Base-by-base conservation (phyloP, 2,329 filamentous ascomycete genomes). In the Colletotrichum viniferum region DNA sequence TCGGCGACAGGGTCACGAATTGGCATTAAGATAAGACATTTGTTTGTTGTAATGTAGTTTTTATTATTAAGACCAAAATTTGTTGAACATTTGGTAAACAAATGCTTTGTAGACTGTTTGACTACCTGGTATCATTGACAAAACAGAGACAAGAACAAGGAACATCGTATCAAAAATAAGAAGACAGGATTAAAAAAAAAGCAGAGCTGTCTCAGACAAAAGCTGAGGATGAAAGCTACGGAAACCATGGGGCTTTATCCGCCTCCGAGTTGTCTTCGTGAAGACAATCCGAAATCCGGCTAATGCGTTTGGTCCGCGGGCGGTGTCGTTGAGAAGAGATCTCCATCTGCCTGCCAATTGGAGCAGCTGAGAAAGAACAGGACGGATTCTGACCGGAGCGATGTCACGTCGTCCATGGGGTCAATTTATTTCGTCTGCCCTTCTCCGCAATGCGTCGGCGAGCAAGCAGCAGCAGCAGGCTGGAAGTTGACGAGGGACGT, bases 371-470 rank as follows among this genome's bases (percentile, higher is more conserved):
- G 24, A 32, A 28, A 10, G 5, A 24, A 32, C 18, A 34, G 5
- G n/a, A 43, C 71, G 65, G 71, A 73, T 30, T 48, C 68, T 69
- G 56, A 69, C 71, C 71, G 65, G 69, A 63, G 65, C 65, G 65
- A 73, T 73, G 71, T 69, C 36, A 69, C 58, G 65, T 43, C 48
- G 56, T 24, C 63, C 71, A 58, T 63, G 60, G 58, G 14, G 28
- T 34, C 60, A 30, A 18, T 34, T 13, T 28, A 21, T 63, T 55
- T 56, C 38, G 65, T 38, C 56, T 16, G 24, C 56, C 8, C 24
- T 58, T 70, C 71, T 70, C 58, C 66, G 71, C 66, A 64, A 34
- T 58, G 43, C 48, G 69, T 61, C 69, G 69, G 69, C 61, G 61
- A 62, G 67, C 52, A 43, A 62, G 67, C 52, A 43, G 52, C n/a